Base-by-base conservation (phyloP, 345 rosid species). In the Salix dunnii region DNA sequence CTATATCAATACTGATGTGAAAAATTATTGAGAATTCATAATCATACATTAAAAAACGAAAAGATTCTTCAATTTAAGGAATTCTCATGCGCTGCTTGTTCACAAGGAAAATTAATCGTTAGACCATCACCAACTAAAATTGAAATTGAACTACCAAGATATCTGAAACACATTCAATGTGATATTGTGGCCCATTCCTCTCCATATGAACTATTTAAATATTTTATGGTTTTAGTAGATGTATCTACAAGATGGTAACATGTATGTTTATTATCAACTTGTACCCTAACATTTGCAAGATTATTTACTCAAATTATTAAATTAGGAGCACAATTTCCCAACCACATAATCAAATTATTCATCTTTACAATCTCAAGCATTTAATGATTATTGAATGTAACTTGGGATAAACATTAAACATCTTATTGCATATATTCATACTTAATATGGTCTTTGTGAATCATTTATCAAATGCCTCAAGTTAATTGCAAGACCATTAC, bases 341-440 rank as follows among this genome's bases (percentile, higher is more conserved):
- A 77, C 74, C 46, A 77, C 74, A 46, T n/a, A 55, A 77, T 80
- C 5, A 83, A 83, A 18, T 16, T 2, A 72, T 67, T 23, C 9
- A 17, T 21, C 18, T 73, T 30, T 71, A 74, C 70, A 83, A 2
- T 71, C 60, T 1, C 20, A 74, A n/a, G 7, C 46, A 9, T 80
- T 77, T 23, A 10, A 80, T 66, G 48, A 31, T 1, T 82, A 63
- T 28, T 76, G 58, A 0, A 69, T 9, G 31, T 65, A 36, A 5
- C 6, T 72, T 0, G n/a, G 7, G 23, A 76, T 76, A 0, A 5
- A 16, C n/a, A n/a, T 79, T 68, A 20, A 79, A 27, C 72, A 48
- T 55, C 9, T 0, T 0, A 6, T 67, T 2, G 18, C 67, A 7
- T 43, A 74, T 70, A 72, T 53, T 27, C 55, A 82, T 60, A 71